Percentiles rank a stretch among this genome's conserved stretches.
These are phyloP conservation scores for Talaromyces sp. DNA, from an alignment of 2,329 filamentous ascomycete species.

Conservation along the genomic window DNA sequence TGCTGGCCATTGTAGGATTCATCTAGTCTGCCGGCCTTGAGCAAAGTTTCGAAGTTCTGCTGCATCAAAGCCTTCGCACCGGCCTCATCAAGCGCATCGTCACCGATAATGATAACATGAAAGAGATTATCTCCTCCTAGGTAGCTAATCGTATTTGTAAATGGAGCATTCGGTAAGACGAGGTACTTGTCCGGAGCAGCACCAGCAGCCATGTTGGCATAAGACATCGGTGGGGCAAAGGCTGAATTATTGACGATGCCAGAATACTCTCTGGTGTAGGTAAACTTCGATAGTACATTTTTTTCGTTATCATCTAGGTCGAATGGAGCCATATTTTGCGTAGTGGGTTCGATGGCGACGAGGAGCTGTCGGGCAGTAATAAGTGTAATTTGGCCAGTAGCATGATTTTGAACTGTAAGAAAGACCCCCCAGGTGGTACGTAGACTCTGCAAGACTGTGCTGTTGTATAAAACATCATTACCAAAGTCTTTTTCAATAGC, in stretches of 20 bases:
- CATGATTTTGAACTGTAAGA: slow-evolving; percentile 29
- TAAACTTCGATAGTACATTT: slow-evolving; percentile 35
- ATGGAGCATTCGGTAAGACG: slow-evolving; percentile 21
- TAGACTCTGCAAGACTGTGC: slow-evolving; percentile 28
- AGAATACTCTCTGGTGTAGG: slow-evolving; percentile 33
- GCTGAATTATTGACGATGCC: slow-evolving; percentile 34
- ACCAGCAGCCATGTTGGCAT: slow-evolving; percentile 46
- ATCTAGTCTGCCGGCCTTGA: slow-evolving; percentile 14
- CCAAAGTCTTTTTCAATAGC: slow-evolving; percentile 36
- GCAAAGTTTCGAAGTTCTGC: slow-evolving; percentile 21
- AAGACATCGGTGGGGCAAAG: slow-evolving; percentile 24
- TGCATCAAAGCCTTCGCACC: slow-evolving; percentile 21
- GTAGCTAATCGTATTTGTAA: slow-evolving; percentile 24
- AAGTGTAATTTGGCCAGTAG: slow-evolving; percentile 28
- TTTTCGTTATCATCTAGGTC: slow-evolving; percentile 33
- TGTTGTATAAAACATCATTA: slow-evolving; percentile 40
- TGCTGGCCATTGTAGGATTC: slow-evolving; percentile 14
- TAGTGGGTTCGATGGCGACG: slow-evolving; percentile 37
- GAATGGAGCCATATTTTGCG: slow-evolving; percentile 34
- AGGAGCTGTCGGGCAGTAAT: slow-evolving; percentile 35
- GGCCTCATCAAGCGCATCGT: slow-evolving; percentile 18
- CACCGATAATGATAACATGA: slow-evolving; percentile 24
- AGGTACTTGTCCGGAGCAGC: slow-evolving; percentile 29
- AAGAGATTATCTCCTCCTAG: slow-evolving; percentile 23
- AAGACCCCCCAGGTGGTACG: slow-evolving; percentile 29